phyloP scores from a whole-genome alignment of 2,329 filamentous ascomycete genomes.

The Ramichloridium luteum region DNA sequence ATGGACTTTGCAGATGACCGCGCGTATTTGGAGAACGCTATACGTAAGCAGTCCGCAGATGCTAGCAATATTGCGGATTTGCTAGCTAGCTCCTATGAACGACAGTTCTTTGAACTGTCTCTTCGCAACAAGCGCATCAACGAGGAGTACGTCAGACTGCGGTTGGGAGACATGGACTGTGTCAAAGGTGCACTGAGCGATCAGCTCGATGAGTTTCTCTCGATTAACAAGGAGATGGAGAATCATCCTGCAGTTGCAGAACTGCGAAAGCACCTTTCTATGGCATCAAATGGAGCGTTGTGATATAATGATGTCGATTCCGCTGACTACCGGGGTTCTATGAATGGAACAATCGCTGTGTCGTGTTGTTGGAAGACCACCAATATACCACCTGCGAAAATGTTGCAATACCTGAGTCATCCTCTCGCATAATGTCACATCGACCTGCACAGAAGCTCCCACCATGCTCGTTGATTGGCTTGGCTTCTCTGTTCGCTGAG shows the following conservation, averaged over 20 bases:
- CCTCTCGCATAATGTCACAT: too few relatives aligned
- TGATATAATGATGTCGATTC: too few relatives aligned
- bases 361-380: too few relatives aligned
- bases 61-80: conserved; percentile 1
- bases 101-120: conserved; percentile 3
- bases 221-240: conserved; percentile 1
- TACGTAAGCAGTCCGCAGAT: conserved; percentile 2
- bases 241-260: conserved; percentile 1
- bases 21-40: conserved; percentile 4
- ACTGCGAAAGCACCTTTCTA: too few relatives aligned
- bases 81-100: conserved; percentile 2
- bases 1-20: conserved; percentile 6
- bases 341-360: too few relatives aligned
- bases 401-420: too few relatives aligned
- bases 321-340: too few relatives aligned
- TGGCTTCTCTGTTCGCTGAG: too few relatives aligned
- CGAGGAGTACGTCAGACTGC: conserved; percentile 2
- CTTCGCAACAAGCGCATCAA: conserved; percentile 4
- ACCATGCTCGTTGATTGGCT: too few relatives aligned
- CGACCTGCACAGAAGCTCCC: too few relatives aligned
- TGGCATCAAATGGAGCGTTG: too few relatives aligned
- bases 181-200: not conserved
- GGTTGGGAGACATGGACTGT: not conserved
- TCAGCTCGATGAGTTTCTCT: conserved; percentile 2
- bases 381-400: too few relatives aligned